A percentile compares a stretch with the other conserved stretches of the same genome.
Evolutionary conservation across 495 filamentous ascomycete genomes (phyloP).

Genomic region (Parachaetomium inaequale): DNA sequence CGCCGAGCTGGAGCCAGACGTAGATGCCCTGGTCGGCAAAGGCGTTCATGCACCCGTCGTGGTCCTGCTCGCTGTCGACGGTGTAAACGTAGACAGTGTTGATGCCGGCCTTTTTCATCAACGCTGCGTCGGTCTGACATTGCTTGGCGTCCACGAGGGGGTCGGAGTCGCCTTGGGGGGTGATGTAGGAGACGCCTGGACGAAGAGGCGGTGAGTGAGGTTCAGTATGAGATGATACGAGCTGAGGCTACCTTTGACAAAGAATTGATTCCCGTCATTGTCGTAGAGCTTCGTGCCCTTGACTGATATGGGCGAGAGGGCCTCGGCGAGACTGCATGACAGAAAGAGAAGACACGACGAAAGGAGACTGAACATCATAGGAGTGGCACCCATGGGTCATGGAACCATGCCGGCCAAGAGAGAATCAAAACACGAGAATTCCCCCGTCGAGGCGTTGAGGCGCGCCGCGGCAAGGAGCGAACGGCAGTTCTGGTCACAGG

Average conservation of each 20-base stretch:
- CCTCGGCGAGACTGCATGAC: neutral
- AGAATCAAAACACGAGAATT: neutral
- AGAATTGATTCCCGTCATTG: conserved; percentile 70
- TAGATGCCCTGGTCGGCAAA: conserved; percentile 71
- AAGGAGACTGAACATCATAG: neutral
- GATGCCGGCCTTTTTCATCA: conserved; percentile 70
- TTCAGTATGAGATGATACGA: neutral
- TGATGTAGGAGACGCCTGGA: conserved; percentile 29
- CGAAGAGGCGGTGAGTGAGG: neutral
- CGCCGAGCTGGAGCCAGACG: conserved; percentile 51
- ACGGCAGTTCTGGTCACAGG: neutral
- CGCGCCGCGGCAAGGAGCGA: neutral
- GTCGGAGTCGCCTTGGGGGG: conserved; percentile 39
- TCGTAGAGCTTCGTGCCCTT: conserved; percentile 76
- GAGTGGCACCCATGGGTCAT: neutral
- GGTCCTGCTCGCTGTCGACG: conserved; percentile 56
- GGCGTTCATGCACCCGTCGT: conserved; percentile 65
- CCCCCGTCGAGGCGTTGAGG: neutral
- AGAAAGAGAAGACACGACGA: neutral
- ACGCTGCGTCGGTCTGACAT: conserved; percentile 65
- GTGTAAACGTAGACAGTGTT: conserved; percentile 84
- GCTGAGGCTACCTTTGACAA: conserved; percentile 51
- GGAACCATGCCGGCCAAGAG: neutral
- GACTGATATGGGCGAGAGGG: conserved; percentile 15
- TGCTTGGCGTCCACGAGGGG: conserved; percentile 66